Percentiles rank a stretch among this genome's conserved stretches.
These are phyloP conservation scores for Xylariaceae sp. DNA, from an alignment of 2,329 filamentous ascomycete species.

Conservation along the genomic window DNA sequence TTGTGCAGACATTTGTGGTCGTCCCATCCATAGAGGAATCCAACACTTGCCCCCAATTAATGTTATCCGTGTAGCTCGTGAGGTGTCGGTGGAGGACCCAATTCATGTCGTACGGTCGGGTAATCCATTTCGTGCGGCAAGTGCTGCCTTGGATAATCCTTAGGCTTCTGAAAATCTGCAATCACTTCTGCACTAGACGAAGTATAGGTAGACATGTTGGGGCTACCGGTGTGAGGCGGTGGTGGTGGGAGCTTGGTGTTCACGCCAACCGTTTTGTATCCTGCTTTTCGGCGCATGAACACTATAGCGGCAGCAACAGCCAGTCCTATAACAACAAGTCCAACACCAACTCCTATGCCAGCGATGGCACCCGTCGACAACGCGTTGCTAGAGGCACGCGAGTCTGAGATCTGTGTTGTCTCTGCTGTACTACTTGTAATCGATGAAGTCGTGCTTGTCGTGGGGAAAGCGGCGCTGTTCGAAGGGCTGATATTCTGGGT, in stretches of 20 bases:
- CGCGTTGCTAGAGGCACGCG: neutral
- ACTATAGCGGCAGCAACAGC: neutral
- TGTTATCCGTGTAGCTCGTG: too few species aligned
- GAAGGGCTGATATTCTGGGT: neutral
- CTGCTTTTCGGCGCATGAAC: neutral
- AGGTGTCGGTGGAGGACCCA: too few species aligned
- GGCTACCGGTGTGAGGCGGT: neutral
- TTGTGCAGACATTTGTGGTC: too few species aligned
- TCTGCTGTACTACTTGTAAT: neutral
- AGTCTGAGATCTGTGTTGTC: neutral
- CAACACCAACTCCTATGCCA: neutral
- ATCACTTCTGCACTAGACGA: neutral
- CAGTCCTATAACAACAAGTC: neutral
- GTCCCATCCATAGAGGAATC: too few species aligned
- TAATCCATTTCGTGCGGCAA: neutral
- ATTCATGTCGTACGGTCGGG: too few species aligned
- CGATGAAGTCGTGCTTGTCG: neutral
- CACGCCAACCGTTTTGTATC: neutral
- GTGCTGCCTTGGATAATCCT: neutral
- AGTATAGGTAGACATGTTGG: neutral
- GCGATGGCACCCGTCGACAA: neutral
- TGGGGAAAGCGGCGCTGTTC: neutral
- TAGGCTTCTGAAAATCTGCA: neutral
- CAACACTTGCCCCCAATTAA: too few species aligned
- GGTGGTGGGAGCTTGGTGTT: neutral